phyloP scores from a whole-genome alignment of 2,329 filamentous ascomycete genomes.

The Aspergillus novoparasiticus region DNA sequence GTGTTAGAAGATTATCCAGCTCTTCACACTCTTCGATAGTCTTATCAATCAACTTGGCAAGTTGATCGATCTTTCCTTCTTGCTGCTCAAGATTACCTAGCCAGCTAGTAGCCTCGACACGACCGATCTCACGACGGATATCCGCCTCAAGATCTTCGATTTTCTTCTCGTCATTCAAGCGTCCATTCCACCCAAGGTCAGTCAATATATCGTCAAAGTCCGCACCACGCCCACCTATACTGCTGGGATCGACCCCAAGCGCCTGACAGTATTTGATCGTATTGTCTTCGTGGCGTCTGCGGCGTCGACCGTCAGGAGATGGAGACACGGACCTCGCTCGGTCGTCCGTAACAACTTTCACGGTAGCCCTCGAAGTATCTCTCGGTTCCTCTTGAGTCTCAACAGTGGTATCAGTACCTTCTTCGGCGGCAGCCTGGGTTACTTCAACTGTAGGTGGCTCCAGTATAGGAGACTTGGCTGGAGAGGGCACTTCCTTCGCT shows the following conservation, averaged over 20 bases:
- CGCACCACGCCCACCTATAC: slow-evolving; percentile 75
- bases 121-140: slow-evolving; percentile 82
- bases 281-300: slow-evolving; percentile 69
- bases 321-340: slow-evolving; percentile 39
- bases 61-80: slow-evolving; percentile 83
- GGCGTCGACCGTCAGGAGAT: slow-evolving; percentile 54
- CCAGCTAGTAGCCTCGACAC: slow-evolving; percentile 91
- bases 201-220: slow-evolving; percentile 83
- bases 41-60: slow-evolving; percentile 82
- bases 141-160: slow-evolving; percentile 81
- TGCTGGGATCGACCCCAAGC: slow-evolving; percentile 73
- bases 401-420: slow-evolving; percentile 29
- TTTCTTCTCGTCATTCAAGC: slow-evolving; percentile 71
- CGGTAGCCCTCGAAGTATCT: slow-evolving; percentile 26
- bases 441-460: slow-evolving; percentile 43
- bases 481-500: slow-evolving; percentile 17
- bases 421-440: slow-evolving; percentile 37
- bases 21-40: slow-evolving; percentile 96
- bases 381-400: slow-evolving; percentile 23
- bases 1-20: slow-evolving; percentile 86
- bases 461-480: slow-evolving; percentile 14
- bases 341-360: slow-evolving; percentile 25
- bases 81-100: slow-evolving; percentile 80
- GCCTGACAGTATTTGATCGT: slow-evolving; percentile 76
- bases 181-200: slow-evolving; percentile 86